Percentiles rank a stretch among this genome's conserved stretches.
phyloP scores from a whole-genome alignment of 2,329 filamentous ascomycete genomes.

The Ampelomyces quisqualis region DNA sequence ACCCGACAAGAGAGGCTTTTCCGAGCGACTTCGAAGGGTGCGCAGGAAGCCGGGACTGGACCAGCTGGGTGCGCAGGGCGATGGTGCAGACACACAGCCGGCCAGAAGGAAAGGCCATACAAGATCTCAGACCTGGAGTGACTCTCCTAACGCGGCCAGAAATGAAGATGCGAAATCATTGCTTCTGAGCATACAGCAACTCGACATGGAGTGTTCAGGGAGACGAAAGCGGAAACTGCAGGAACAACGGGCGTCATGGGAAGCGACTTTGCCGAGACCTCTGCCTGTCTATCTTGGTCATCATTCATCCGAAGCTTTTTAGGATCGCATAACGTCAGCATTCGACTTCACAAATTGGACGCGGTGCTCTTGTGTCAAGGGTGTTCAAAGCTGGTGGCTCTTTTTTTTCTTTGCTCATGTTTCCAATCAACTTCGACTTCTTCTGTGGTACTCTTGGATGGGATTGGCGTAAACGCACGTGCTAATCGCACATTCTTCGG shows the following conservation, averaged over 20 bases:
- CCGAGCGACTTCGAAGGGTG: slow-evolving; percentile 17
- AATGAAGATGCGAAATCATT: slow-evolving; percentile 7
- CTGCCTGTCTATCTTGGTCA: slow-evolving; percentile 9
- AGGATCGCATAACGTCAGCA: not conserved
- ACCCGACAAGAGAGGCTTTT: slow-evolving; percentile 14
- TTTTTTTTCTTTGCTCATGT: no score
- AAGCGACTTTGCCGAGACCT: slow-evolving; percentile 20
- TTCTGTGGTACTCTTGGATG: not conserved
- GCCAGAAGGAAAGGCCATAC: slow-evolving; percentile 5
- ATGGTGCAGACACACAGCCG: slow-evolving; percentile 6
- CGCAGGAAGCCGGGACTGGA: slow-evolving; percentile 18
- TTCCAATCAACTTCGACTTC: not conserved
- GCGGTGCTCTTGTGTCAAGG: no score
- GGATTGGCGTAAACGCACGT: not conserved
- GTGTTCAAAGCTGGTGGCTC: no score
- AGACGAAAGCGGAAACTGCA: slow-evolving; percentile 7
- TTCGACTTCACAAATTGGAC: not conserved
- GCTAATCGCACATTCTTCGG: not conserved
- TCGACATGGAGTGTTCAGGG: slow-evolving; percentile 7
- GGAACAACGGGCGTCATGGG: slow-evolving; percentile 21
- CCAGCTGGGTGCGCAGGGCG: slow-evolving; percentile 13
- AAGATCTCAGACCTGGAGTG: slow-evolving; percentile 10
- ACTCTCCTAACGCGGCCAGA: slow-evolving; percentile 1
- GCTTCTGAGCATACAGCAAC: slow-evolving; percentile 7
- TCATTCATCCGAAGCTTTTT: slow-evolving; percentile 1